Conservation (phyloP, 2,329 filamentous ascomycete species). For the Trichoderma sp. region DNA sequence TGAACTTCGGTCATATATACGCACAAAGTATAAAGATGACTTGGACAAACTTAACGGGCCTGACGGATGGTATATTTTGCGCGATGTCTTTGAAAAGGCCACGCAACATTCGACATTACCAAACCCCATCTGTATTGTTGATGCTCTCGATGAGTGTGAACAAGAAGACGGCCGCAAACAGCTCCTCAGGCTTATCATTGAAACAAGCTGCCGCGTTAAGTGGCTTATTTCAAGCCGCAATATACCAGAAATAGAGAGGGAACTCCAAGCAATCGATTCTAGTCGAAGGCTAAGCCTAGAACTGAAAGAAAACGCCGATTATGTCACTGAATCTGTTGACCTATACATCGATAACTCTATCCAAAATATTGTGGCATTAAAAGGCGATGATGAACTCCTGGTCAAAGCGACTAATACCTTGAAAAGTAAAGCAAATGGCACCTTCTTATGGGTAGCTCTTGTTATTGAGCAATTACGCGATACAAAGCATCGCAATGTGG, state of each 20-base stretch:
- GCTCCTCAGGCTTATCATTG: constrained; percentile 42
- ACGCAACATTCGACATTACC: constrained; percentile 39
- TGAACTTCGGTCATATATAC: constrained; percentile 38
- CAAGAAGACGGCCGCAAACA: constrained; percentile 32
- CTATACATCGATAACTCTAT: not conserved
- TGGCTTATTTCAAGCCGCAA: constrained; percentile 21
- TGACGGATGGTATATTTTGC: constrained; percentile 42
- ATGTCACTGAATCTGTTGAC: not conserved
- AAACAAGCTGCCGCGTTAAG: constrained; percentile 25
- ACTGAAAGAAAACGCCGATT: not conserved
- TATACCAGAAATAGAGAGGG: not conserved
- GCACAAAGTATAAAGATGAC: constrained; percentile 34
- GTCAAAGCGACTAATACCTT: not conserved
- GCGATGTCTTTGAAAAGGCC: constrained; percentile 37
- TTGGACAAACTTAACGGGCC: constrained; percentile 43
- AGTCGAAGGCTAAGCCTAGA: not conserved
- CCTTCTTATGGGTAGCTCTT: not conserved
- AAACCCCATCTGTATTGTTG: constrained; percentile 42
- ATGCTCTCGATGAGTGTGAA: constrained; percentile 44
- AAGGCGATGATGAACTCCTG: not conserved
- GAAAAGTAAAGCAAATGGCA: not conserved
- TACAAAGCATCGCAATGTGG: not conserved
- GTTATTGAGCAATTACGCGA: not conserved
- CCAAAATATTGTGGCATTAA: not conserved
- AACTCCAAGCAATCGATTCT: not conserved